Conservation (phyloP, 2,329 filamentous ascomycete species). For the Trichoderma koningiopsis region DNA sequence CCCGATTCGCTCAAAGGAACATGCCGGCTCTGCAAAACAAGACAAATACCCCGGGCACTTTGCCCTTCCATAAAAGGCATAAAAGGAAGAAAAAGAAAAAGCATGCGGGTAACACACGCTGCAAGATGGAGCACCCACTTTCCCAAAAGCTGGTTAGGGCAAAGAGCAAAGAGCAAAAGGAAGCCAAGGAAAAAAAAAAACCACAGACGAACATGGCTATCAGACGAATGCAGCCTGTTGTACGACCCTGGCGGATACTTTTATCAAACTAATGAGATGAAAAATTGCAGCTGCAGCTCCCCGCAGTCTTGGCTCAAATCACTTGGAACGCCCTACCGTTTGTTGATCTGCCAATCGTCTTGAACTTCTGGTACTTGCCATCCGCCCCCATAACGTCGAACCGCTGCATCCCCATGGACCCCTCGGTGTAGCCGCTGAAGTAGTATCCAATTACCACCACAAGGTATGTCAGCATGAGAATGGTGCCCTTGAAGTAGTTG, state of each 20-base stretch:
- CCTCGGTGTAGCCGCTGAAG: slow-evolving; percentile 64
- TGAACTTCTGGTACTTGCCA: slow-evolving; percentile 54
- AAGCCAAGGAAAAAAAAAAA: neutral
- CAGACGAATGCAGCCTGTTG: neutral
- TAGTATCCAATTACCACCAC: slow-evolving; percentile 93
- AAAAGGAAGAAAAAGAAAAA: neutral
- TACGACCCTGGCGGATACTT: slow-evolving; percentile 5
- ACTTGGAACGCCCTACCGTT: slow-evolving; percentile 35
- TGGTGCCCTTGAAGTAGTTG: slow-evolving; percentile 99
- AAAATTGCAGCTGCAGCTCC: neutral
- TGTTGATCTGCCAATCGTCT: slow-evolving; percentile 54
- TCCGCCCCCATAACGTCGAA: slow-evolving; percentile 58
- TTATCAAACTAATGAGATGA: neutral
- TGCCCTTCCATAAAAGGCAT: neutral
- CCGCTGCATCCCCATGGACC: slow-evolving; percentile 48
- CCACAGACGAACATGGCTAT: neutral
- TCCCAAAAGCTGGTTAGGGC: neutral
- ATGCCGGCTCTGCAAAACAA: slow-evolving; percentile 19
- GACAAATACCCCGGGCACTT: neutral
- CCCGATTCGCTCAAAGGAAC: slow-evolving; percentile 12
- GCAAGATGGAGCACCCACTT: slow-evolving; percentile 17
- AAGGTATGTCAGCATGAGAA: slow-evolving; percentile 87
- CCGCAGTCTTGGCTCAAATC: slow-evolving; percentile 13
- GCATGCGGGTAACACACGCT: slow-evolving; percentile 13
- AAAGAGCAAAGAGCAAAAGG: neutral